Evolutionary conservation across 2,329 filamentous ascomycete species (phyloP).

Genomic region (Mycosphaerella sp.): DNA sequence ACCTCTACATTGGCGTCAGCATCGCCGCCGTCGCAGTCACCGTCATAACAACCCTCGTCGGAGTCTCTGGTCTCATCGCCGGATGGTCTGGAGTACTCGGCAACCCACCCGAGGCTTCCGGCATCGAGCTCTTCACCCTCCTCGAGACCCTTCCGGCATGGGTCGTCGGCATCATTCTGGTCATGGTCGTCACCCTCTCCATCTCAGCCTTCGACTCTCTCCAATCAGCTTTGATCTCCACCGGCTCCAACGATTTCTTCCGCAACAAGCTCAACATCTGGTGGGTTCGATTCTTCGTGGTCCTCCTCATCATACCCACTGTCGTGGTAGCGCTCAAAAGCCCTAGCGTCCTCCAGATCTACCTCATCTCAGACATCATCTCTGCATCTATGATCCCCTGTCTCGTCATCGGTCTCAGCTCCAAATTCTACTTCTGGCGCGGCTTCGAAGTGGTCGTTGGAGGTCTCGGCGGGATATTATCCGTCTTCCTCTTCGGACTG

Average conservation of each 20-base stretch:
- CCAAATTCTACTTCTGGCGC: constrained; percentile 64
- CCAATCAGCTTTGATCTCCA: constrained; percentile 71
- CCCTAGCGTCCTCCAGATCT: constrained; percentile 72
- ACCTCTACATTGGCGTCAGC: constrained; percentile 68
- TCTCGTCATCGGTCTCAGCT: constrained; percentile 63
- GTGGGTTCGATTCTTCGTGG: constrained; percentile 62
- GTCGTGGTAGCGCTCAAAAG: constrained; percentile 68
- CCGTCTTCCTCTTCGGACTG: constrained; percentile 73
- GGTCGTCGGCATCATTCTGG: constrained; percentile 75
- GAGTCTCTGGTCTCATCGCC: constrained; percentile 66
- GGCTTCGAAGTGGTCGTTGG: constrained; percentile 76
- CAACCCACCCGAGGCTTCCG: constrained; percentile 56
- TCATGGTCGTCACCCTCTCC: constrained; percentile 65
- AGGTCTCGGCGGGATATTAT: constrained; percentile 68
- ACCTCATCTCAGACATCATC: constrained; percentile 73
- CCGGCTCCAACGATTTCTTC: constrained; percentile 79
- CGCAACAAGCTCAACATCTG: constrained; percentile 73
- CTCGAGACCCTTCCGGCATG: constrained; percentile 66
- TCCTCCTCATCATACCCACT: constrained; percentile 66
- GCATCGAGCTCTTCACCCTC: constrained; percentile 68
- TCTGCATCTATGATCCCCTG: constrained; percentile 71
- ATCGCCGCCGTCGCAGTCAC: constrained; percentile 61
- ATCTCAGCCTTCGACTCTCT: constrained; percentile 75
- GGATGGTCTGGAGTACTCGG: constrained; percentile 69
- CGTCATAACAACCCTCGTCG: constrained; percentile 66